Base-by-base conservation (phyloP, 1,284 basidiomycete species). In the Ceratobasidium papillatum region DNA sequence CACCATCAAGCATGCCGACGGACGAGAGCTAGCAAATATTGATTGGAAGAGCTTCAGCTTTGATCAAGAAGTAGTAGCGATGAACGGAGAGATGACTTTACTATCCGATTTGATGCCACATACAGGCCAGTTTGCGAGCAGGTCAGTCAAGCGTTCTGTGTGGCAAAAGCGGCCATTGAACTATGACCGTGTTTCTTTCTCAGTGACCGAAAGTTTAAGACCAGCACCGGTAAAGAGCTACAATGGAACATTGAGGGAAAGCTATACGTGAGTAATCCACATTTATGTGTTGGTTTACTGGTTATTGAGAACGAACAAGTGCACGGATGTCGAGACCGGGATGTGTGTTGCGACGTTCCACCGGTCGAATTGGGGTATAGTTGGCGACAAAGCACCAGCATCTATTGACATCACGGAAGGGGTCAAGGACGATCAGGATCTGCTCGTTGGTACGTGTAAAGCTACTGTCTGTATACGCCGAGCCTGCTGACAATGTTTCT, bases 191-290 rank as follows among this genome's bases (percentile, higher is more conserved):
- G 1, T 17, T 22, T 9, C 14, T 34, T 12, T 41, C 38, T 51
- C 36, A 63, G 71, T 43, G 59, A 73, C 41, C 56, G 58, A 12
- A 62, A 12, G 14, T 73, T 63, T 47, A 49, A 63, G 47, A 63
- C 47, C 41, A 52, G 45, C 36, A 49, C 41, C 11, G 47, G 59
- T 8, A 34, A 36, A 41, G 49, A 62, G 38, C 22, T 73, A 27
- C 47, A 62, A 41, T 73, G 58, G 71, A 54, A 63, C 45, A 62
- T 54, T 27, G 71, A 62, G 22, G 51, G 58, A 25, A 62, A 62
- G 59, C 41, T 54, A 52, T 59, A 51, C 36, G 68, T 49, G 32
- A 61, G 69, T 49, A 30, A 17, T 25, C 4, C 9, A 17, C 38
- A 12, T 5, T 1, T 25, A 32, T n/a, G 7, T 14, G 3, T 36